These are phyloP conservation scores for Ambrosiella beaveri DNA, from an alignment of 2,329 filamentous ascomycete genomes.

Conservation along the genomic window DNA sequence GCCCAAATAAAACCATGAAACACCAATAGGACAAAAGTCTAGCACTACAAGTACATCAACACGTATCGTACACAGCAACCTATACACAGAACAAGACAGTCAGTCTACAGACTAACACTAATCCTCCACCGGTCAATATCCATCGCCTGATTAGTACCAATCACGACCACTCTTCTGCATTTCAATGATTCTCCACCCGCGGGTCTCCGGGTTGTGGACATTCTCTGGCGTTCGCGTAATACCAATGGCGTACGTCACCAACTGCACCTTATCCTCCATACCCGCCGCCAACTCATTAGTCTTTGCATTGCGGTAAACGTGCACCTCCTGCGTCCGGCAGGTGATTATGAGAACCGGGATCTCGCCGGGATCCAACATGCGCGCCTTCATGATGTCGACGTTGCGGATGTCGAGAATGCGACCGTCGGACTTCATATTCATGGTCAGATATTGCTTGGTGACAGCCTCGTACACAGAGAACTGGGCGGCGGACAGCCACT, in stretches of 20 bases:
- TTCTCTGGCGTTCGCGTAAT: conserved; percentile 88
- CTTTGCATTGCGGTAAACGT: conserved; percentile 90
- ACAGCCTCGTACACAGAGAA: conserved; percentile 95
- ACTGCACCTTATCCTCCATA: conserved; percentile 97
- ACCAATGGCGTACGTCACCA: conserved; percentile 95
- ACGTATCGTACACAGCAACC: conserved; percentile 8
- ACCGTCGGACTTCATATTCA: conserved; percentile 85
- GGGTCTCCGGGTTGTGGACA: conserved; percentile 89
- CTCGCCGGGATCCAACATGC: conserved; percentile 70
- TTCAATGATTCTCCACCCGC: conserved; percentile 94
- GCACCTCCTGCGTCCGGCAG: conserved; percentile 90
- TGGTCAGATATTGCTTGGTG: conserved; percentile 86
- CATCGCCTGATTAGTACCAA: conserved; percentile 35
- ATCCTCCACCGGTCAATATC: neutral
- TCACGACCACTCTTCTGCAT: conserved; percentile 96
- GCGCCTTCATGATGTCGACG: conserved; percentile 70
- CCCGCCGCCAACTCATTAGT: conserved; percentile 76
- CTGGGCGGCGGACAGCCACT: conserved; percentile 92
- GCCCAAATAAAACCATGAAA: neutral
- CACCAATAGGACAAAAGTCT: conserved; percentile 3
- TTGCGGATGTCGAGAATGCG: conserved; percentile 88
- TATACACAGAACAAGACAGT: conserved; percentile 3
- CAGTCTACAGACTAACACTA: neutral
- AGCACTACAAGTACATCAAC: conserved; percentile 8
- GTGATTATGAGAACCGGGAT: conserved; percentile 95